Evolutionary conservation across 1,284 basidiomycete genomes (phyloP).

Genomic region (Tylopilus sp.): DNA sequence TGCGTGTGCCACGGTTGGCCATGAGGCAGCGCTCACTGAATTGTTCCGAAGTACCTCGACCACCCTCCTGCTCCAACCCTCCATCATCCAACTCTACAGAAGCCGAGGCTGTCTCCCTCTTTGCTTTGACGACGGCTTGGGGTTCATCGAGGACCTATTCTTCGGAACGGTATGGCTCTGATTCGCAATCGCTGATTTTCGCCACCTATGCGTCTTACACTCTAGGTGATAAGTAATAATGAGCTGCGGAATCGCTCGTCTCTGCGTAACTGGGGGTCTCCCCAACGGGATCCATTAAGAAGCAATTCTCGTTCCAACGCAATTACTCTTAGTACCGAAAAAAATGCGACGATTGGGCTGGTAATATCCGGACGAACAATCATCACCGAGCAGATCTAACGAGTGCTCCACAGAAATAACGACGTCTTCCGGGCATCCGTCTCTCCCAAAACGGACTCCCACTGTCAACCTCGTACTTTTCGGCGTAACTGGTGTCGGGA

Average conservation of each 20-base stretch:
- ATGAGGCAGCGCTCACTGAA: slow-evolving; percentile 21
- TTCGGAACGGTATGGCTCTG: slow-evolving; percentile 13
- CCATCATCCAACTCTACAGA: slow-evolving; percentile 9
- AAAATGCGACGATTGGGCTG: background rate
- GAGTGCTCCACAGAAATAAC: slow-evolving; percentile 1
- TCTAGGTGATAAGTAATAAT: slow-evolving; percentile 8
- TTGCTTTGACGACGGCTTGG: slow-evolving; percentile 8
- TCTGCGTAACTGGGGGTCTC: background rate
- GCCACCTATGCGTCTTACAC: background rate
- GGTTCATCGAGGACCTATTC: slow-evolving; percentile 2
- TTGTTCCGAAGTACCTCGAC: slow-evolving; percentile 3
- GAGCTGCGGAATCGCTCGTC: background rate
- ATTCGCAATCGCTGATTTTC: slow-evolving; percentile 5
- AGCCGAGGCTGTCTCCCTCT: background rate
- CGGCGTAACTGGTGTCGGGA: slow-evolving; percentile 34
- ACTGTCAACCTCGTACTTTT: slow-evolving; percentile 31
- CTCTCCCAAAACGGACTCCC: background rate
- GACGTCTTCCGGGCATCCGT: background rate
- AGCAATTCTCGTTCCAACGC: background rate
- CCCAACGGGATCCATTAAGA: background rate
- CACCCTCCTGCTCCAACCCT: slow-evolving; percentile 5
- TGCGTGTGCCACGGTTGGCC: slow-evolving; percentile 23
- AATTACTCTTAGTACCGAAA: background rate
- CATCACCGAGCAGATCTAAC: slow-evolving; percentile 9
- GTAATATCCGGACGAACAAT: slow-evolving; percentile 12